Percentiles rank a stretch among this genome's conserved stretches.
These are phyloP conservation scores for Diaporthe ampelina DNA, from an alignment of 2,329 filamentous ascomycete species.

Conservation along the genomic window DNA sequence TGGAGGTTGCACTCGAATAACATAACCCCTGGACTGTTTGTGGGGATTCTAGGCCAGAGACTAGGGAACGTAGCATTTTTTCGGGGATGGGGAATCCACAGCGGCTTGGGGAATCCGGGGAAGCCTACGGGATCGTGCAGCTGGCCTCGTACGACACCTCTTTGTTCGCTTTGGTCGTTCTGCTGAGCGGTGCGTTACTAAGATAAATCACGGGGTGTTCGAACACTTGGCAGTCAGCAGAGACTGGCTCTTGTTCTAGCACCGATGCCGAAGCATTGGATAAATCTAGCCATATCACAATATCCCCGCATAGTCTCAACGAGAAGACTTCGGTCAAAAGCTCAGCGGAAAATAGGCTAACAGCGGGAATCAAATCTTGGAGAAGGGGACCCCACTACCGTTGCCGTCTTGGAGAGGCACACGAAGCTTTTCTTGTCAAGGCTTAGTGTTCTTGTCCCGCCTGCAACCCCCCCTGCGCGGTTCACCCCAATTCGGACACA, in stretches of 20 bases:
- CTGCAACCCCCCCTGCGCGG: neutral
- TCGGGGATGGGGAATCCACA: slow-evolving; percentile 7
- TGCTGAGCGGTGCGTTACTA: no score
- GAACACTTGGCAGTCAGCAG: neutral
- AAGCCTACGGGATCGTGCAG: slow-evolving; percentile 30
- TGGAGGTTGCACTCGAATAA: slow-evolving; percentile 1
- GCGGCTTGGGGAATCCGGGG: slow-evolving; percentile 38
- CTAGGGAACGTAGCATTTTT: neutral
- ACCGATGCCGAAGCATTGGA: neutral
- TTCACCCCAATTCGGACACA: neutral
- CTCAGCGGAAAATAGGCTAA: slow-evolving; percentile 3
- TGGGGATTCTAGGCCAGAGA: slow-evolving; percentile 26
- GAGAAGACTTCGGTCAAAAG: neutral
- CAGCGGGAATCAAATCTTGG: slow-evolving; percentile 4
- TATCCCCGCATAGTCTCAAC: neutral
- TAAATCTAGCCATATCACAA: no score
- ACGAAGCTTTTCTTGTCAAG: slow-evolving; percentile 4
- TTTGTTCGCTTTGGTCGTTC: neutral
- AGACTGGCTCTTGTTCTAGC: no score
- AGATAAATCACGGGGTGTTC: neutral
- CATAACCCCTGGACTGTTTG: slow-evolving; percentile 23
- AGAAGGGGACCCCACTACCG: slow-evolving; percentile 17
- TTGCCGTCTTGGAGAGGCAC: neutral
- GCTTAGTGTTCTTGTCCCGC: slow-evolving; percentile 14
- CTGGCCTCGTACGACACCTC: neutral